A percentile compares a stretch with the other conserved stretches of the same genome.
Evolutionary conservation across 2,329 filamentous ascomycete genomes (phyloP).

Genomic region (Sporothrix phasma): DNA sequence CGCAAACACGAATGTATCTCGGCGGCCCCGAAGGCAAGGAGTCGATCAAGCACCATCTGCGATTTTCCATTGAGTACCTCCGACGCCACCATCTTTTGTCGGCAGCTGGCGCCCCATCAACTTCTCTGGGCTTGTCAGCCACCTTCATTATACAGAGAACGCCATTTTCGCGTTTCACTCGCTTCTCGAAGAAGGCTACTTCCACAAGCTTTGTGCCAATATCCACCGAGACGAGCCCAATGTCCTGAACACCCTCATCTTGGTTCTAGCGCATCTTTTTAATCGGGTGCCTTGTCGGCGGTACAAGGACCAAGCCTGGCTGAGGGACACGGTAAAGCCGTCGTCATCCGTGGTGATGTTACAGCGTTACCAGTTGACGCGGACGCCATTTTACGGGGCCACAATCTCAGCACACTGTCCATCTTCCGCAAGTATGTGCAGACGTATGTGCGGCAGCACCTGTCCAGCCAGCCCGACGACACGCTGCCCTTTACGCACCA

Average conservation of each 20-base stretch:
- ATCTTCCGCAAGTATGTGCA: conserved; percentile 61
- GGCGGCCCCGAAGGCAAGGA: conserved; percentile 58
- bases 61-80: conserved; percentile 74
- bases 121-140: conserved; percentile 59
- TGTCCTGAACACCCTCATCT: conserved; percentile 43
- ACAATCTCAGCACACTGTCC: conserved; percentile 55
- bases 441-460: conserved; percentile 57
- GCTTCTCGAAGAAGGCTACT: conserved; percentile 60
- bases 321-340: conserved; percentile 39
- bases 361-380: conserved; percentile 50
- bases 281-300: conserved; percentile 44
- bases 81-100: conserved; percentile 58
- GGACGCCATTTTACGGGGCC: conserved; percentile 42
- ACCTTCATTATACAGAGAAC: conserved; percentile 69
- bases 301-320: conserved; percentile 35
- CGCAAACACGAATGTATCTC: conserved; percentile 59
- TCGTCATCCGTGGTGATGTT: conserved; percentile 57
- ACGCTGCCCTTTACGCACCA: conserved; percentile 48
- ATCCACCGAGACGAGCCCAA: conserved; percentile 39
- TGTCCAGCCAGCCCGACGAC: conserved; percentile 40
- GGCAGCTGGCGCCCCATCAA: conserved; percentile 54
- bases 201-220: conserved; percentile 49
- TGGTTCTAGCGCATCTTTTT: conserved; percentile 63
- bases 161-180: conserved; percentile 68
- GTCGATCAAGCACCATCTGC: conserved; percentile 63